These are phyloP conservation scores for Cryphonectria radicalis DNA, from an alignment of 2,329 filamentous ascomycete genomes.

Conservation along the genomic window DNA sequence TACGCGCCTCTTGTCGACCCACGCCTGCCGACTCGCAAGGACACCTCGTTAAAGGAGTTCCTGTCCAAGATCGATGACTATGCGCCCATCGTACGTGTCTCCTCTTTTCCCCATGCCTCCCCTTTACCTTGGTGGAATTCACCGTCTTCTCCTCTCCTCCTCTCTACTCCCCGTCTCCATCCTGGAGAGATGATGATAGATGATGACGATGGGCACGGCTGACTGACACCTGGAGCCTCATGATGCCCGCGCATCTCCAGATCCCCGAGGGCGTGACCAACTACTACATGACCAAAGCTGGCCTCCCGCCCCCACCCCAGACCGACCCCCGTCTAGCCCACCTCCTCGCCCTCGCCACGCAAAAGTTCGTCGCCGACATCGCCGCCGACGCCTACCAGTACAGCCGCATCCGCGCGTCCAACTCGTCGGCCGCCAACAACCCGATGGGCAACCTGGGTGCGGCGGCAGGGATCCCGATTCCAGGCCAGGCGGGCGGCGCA, in stretches of 20 bases:
- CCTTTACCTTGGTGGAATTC: background rate
- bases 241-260: slow-evolving; percentile 47
- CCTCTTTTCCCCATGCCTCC: background rate
- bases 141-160: background rate
- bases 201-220: background rate
- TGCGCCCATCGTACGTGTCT: slow-evolving; percentile 82
- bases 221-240: slow-evolving; percentile 9
- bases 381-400: slow-evolving; percentile 98
- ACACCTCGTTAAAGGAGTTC: slow-evolving; percentile 90
- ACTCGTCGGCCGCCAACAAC: slow-evolving; percentile 84
- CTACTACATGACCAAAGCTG: slow-evolving; percentile 96
- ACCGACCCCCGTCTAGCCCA: slow-evolving; percentile 90
- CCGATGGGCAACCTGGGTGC: slow-evolving; percentile 86
- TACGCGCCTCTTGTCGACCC: slow-evolving; percentile 27
- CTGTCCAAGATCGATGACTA: slow-evolving; percentile 97
- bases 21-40: slow-evolving; percentile 80
- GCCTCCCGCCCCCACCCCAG: slow-evolving; percentile 88
- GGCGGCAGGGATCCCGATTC: slow-evolving; percentile 69
- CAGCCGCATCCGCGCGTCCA: slow-evolving; percentile 91
- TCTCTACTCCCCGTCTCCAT: background rate
- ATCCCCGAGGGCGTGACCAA: slow-evolving; percentile 97
- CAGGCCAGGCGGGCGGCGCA: slow-evolving; percentile 59
- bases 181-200: background rate
- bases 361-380: slow-evolving; percentile 98
- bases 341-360: slow-evolving; percentile 93